Evolutionary conservation across 129 eudicot species (phyloP).

Genomic region (Calendula officinalis): DNA sequence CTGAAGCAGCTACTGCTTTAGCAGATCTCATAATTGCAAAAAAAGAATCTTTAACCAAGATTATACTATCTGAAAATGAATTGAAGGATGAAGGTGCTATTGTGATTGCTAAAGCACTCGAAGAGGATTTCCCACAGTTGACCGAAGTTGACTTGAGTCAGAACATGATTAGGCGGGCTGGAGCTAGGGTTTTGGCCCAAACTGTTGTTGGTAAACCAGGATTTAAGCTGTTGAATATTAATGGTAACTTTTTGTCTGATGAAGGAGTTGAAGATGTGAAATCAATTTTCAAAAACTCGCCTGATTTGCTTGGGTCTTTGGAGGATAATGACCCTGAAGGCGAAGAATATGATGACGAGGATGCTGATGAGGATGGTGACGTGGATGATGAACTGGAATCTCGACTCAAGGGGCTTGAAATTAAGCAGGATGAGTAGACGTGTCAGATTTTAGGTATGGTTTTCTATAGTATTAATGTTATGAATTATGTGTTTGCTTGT

Average conservation of each 20-base stretch:
- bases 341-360: slow-evolving; percentile 49
- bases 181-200: slow-evolving; percentile 72
- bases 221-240: slow-evolving; percentile 54
- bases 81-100: slow-evolving; percentile 70
- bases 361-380: slow-evolving; percentile 35
- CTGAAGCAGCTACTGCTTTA: slow-evolving; percentile 53
- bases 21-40: slow-evolving; percentile 47
- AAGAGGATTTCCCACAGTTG: slow-evolving; percentile 49
- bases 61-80: slow-evolving; percentile 62
- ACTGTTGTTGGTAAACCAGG: slow-evolving; percentile 51
- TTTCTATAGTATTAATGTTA: not conserved
- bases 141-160: slow-evolving; percentile 67
- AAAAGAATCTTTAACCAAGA: slow-evolving; percentile 44
- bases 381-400: slow-evolving; percentile 47
- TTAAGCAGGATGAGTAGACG: slow-evolving; percentile 46
- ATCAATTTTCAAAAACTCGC: slow-evolving; percentile 42
- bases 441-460: slow-evolving; percentile 9
- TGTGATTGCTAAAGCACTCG: slow-evolving; percentile 56
- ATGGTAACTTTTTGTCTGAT: slow-evolving; percentile 74
- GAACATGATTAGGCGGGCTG: slow-evolving; percentile 63
- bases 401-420: slow-evolving; percentile 53
- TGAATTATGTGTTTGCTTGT: not conserved
- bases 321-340: slow-evolving; percentile 89
- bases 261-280: slow-evolving; percentile 78
- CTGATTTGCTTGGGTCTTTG: slow-evolving; percentile 54